Evolutionary conservation across 2,329 filamentous ascomycete genomes (phyloP), one percentile per base, ranked within the genome.

Genomic region (Trichophyton equinum): DNA sequence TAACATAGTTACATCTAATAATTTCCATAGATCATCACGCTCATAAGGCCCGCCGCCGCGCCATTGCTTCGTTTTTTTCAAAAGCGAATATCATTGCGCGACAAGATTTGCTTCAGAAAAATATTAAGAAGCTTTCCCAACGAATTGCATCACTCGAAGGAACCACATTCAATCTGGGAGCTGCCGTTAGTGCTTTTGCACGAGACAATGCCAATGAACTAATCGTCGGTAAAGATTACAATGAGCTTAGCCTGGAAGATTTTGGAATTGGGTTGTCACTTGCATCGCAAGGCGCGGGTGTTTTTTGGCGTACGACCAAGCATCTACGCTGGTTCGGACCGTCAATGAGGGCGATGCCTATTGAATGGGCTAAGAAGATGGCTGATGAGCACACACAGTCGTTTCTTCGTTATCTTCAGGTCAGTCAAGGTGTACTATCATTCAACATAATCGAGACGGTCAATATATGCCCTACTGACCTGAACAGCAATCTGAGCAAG

Each of bases 21-120:
- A 20, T 44, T n/a, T n/a, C 4, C 2, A 51, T 64, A 59, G 66
- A 66, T 62, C 60, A 66, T 62, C 64, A 69, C 22, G 62, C 69
- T 33, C 71, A 74, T 60, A 68, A 67, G 9, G 55, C 64, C 44
- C 70, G 72, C 7, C 68, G 72, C 4, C 64, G 67, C 5, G 66
- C 70, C 6, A 64, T 72, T 7, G 64, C 64, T 13, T 68, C 68
- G 2, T 73, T 70, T 59, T 74, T 74, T 64, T 47, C 40, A 8
- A 59, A 49, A 25, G 3, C 7, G n/a, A 44, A 25, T 5, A 42
- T 59, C 13, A 7, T 44, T 22, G 15, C 11, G 2, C 18, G n/a
- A 20, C 22, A 59, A 15, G 22, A 38, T 20, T 11, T 59, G 18
- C 13, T 59, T 3, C 22, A n/a, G 1, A 6, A 15, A 15, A 30